Evolutionary conservation across 139 green algal species (phyloP), one percentile per base, ranked within the genome.

Genomic region (Asterochloris erici): DNA sequence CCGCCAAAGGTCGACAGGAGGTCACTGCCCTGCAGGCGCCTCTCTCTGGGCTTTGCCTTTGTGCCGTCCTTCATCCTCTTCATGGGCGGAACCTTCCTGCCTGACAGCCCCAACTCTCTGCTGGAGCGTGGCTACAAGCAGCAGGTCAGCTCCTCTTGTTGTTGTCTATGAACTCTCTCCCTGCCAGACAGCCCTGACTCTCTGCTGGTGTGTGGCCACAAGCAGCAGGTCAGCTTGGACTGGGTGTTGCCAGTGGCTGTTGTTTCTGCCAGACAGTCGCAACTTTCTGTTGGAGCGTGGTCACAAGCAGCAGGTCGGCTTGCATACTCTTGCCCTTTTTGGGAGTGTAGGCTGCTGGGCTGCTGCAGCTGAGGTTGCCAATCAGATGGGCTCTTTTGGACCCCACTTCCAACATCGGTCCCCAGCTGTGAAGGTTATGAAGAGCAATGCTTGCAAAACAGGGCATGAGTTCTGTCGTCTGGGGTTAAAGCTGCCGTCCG

Each of bases 101-200:
- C 91, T 12, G 93, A 96, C 28, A 94, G 91, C 0, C 93, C 92
- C 76, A 96, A 95, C 89, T 92, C 83, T 9, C 88, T 96, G 26
- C 79, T 93, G 15, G 85, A 91, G 86, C 88, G 93, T 54, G 90
- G 90, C 61, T 63, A 87, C 10, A 9, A 24, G 0, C 87, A 92
- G 21, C 62, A 90, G 16, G 92, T 83, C 0, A 81, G 79, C 38
- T 14, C 0, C 63, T 17, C 13, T 28, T 29, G 23, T 28, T 17
- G 0, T 71, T 1, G 17, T 1, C 66, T 9, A 26, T 26, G 66
- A 9, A 21, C 9, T 4, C 10, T 71, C 4, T 71, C 10, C 66
- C 66, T 24, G 17, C 66, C 19, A 71, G 66, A 9, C 19, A 71
- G 19, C 66, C 66, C 66, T 9, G 2, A 2, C 10, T 24, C 66